phyloP scores from a whole-genome alignment of 345 rosid genomes.

The Dovyalis caffra region DNA sequence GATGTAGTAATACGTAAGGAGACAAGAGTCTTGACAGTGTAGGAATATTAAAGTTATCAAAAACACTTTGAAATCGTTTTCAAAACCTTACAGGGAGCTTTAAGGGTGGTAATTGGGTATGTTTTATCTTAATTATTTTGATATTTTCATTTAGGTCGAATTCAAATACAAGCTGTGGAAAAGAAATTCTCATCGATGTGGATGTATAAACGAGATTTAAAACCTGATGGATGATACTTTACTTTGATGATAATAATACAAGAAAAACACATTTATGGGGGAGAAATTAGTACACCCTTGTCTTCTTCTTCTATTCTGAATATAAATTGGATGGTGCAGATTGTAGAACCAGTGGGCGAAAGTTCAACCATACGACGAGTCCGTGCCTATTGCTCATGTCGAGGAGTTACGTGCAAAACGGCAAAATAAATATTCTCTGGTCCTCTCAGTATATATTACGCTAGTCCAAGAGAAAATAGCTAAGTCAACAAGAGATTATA shows the following conservation, averaged over 20 bases:
- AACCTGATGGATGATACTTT: too few relatives aligned
- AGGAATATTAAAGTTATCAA: constrained; percentile 17
- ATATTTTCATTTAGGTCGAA: too few relatives aligned
- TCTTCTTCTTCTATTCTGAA: constrained; percentile 10
- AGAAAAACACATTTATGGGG: constrained; percentile 8
- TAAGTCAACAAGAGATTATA: background rate
- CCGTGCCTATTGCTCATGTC: background rate
- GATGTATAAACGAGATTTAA: too few relatives aligned
- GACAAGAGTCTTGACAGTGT: background rate
- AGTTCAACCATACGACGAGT: background rate
- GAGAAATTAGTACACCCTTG: constrained; percentile 22
- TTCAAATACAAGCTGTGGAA: too few relatives aligned
- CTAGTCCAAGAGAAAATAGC: background rate
- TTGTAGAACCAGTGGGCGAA: background rate
- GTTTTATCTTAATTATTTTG: too few relatives aligned
- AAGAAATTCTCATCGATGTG: too few relatives aligned
- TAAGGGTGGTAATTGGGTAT: too few relatives aligned
- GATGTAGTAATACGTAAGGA: background rate
- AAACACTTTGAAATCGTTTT: constrained; percentile 24
- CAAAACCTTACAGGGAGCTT: background rate
- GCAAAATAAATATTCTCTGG: background rate
- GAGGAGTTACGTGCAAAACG: background rate
- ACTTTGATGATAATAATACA: too few relatives aligned
- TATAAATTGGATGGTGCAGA: constrained; percentile 5
- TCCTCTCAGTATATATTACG: background rate